Evolutionary conservation across 2,329 filamentous ascomycete species (phyloP), one percentile per base, ranked within the genome.

Genomic region (Domatiomyces globalis): DNA sequence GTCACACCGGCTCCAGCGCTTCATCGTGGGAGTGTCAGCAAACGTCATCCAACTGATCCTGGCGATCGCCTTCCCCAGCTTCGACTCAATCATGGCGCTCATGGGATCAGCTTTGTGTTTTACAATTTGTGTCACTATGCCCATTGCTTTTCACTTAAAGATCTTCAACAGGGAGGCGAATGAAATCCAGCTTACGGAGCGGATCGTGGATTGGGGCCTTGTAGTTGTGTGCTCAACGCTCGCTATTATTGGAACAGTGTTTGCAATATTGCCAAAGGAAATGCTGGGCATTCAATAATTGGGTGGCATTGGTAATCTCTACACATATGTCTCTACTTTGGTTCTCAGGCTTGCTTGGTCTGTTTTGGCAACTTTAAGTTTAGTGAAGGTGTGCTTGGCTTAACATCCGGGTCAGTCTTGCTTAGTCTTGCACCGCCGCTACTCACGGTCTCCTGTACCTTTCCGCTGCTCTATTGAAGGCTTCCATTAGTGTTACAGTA

Each of bases 21-120:
- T 79, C 33, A 62, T 69, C 1, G 74, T 92, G 25, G 80, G 85
- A 43, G 68, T 94, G 1, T 56, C 78, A 15, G 80, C 81, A 12
- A 76, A 87, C 15, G 59, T 85, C n/a, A 58, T 84, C 2, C 86
- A 95, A 61, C 77, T 95, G 29, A 63, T 78, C 47, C 84, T 95
- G 53, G 81, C 89, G 5, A 78, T 85, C 43, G 58, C 83, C 1
- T 78, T 84, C 62, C 88, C 89, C 0, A 78, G 80, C 0, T 95
- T 95, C 63, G 88, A 95, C 65, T 82, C 83, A 49, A 89, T 95
- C 63, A 94, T 94, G 82, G 85, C 85, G 3, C 82, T 95, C 55
- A 81, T 96, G 70, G 90, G 92, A 10, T 87, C 85, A 42, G 84
- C 88, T 2, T 76, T 95, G 15, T 95, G 90, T 69, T 95, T 95